Base-by-base conservation (phyloP, 169 alveolate species). In the Pseudocohnilembus persalinus region DNA sequence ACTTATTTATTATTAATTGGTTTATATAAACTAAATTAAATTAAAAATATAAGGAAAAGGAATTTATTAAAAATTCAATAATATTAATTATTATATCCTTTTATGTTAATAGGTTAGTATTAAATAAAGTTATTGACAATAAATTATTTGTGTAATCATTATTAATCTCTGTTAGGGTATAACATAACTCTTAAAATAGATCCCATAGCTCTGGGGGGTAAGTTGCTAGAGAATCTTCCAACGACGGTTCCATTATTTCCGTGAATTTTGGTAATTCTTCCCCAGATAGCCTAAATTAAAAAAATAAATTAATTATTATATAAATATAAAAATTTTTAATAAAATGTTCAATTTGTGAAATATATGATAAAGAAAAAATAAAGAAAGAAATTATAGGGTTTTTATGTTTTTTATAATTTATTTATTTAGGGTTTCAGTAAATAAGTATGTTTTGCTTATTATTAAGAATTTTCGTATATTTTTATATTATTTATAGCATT, bases 231-330 rank as follows among this genome's bases (percentile, higher is more conserved):
- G 93, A 99, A 99, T 89, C 94, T 95, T 49, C 99, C 99, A 82
- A 99, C 95, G 49, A 98, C 99, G 29, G 96, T 97, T 65, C 99
- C 99, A 83, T 98, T 97, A 94, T 97, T 97, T 78, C 99, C 99
- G 90, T 98, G 99, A 15, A 99, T 94, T 76, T 98, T 96, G 77
- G 99, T 95, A 86, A 99, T 96, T 94, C 98, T 97, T 81, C 99
- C 99, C 99, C 99, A 98, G 88, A 98, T 97, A 77, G 96, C 93
- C 89, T 85, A 83, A 30, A 76, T 49, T 76, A 82, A 29, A 83
- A 85, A 27, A 20, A 33, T 76, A 20, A 11, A 75, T 87, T 77
- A 82, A 28, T 81, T 64, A 79, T 74, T 87, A 87, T 29, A 81
- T 72, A 74, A 35, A 87, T 25, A 78, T 85, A 20, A 64, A 73